phyloP scores from a whole-genome alignment of 2,329 filamentous ascomycete genomes.

The Simplicillium sp. region DNA sequence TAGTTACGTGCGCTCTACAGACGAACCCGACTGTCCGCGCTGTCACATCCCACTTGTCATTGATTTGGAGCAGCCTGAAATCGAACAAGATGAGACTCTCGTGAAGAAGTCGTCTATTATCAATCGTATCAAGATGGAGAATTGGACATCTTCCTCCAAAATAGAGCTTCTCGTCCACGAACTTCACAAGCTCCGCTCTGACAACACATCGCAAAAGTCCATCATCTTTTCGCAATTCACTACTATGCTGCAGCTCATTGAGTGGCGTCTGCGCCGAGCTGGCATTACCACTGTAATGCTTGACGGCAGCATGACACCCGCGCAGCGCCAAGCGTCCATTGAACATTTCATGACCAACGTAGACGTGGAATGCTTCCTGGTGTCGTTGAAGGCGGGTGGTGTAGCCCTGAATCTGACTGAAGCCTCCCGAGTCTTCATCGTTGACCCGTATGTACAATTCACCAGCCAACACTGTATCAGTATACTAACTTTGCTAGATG shows the following conservation, averaged over 20 bases:
- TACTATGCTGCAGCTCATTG: constrained; percentile 91
- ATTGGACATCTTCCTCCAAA: constrained; percentile 97
- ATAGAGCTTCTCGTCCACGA: constrained; percentile 95
- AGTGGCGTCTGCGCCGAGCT: constrained; percentile 93
- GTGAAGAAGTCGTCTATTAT: constrained; percentile 97
- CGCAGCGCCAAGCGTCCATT: constrained; percentile 86
- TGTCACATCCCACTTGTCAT: constrained; percentile 88
- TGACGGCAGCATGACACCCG: constrained; percentile 93
- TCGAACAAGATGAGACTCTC: constrained; percentile 78
- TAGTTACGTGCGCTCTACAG: constrained; percentile 62
- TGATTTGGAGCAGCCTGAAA: constrained; percentile 89
- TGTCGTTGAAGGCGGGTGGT: constrained; percentile 91
- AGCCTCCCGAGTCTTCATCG: constrained; percentile 88
- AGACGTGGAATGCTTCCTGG: constrained; percentile 90
- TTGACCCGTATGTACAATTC: constrained; percentile 70
- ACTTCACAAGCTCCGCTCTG: constrained; percentile 80
- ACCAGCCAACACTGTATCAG: no score
- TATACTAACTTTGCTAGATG: constrained; percentile 47
- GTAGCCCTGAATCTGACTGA: constrained; percentile 94
- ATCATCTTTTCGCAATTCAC: constrained; percentile 98
- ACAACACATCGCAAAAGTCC: constrained; percentile 89
- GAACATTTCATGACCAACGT: constrained; percentile 94
- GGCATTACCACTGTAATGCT: constrained; percentile 98
- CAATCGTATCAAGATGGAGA: constrained; percentile 97
- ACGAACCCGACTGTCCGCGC: constrained; percentile 71